Base-by-base conservation (phyloP, 768 basidiomycete genomes). In the Multifurca ochricompacta region DNA sequence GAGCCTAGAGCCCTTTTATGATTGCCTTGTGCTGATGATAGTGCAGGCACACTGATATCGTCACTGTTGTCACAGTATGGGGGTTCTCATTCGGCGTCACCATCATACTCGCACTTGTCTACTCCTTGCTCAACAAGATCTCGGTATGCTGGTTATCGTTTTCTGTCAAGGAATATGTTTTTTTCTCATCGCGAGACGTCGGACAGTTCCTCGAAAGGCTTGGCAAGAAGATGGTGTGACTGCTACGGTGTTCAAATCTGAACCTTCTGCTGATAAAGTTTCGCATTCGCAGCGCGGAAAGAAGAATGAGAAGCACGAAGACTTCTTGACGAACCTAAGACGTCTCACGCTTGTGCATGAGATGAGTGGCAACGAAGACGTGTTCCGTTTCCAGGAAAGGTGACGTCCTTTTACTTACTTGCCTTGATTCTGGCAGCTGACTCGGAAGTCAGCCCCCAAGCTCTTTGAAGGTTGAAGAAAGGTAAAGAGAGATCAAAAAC, bases 301-400 rank as follows among this genome's bases (percentile, higher is more conserved):
- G 51, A 70, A 68, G 62, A 66, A 72, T 59, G 64, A 65, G 44
- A 68, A 66, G 56, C 63, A 65, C 10, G 71, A 74, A 57, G 66
- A 74, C 63, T 71, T 75, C 64, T 43, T 74, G 21, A 65, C 66
- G 21, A 67, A 72, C 21, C 51, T 75, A 30, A 68, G 71, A 45
- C 64, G 72, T 19, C 62, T 75, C 37, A 74, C 74, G 14, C 65
- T 75, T 34, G 70, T 74, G 2, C 74, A 75, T 54, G 71, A 74
- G 47, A 59, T 55, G 44, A 50, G 40, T 11, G 56, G 58, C 4
- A 56, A 42, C 16, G 62, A 61, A 44, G 62, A 61, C 16, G 41
- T 56, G 35, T 64, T 61, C 54, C 59, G 59, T 14, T 53, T 64
- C 57, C 28, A 59, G 36, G 21, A 63, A 19, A 39, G 53, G 61